Evolutionary conservation across 257 asterid species (phyloP).

Genomic region (Jacaranda copaia): DNA sequence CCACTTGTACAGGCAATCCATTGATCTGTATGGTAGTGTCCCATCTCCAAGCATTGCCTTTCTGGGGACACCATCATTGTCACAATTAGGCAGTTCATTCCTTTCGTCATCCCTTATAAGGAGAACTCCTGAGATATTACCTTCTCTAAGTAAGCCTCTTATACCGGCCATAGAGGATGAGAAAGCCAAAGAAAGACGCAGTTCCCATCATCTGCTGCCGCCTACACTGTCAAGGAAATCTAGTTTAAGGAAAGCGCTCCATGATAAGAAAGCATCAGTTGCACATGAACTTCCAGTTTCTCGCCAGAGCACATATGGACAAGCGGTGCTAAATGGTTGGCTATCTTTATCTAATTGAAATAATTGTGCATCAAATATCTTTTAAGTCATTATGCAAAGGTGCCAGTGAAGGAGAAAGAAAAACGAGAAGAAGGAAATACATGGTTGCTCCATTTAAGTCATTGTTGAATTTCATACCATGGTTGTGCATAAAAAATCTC

Average conservation of each 20-base stretch:
- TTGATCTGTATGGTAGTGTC: constrained; percentile 81
- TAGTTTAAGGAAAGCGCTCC: constrained; percentile 45
- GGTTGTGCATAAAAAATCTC: neutral
- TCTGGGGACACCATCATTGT: constrained; percentile 68
- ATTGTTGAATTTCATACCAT: too few relatives aligned
- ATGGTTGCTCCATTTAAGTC: neutral
- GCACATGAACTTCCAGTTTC: constrained; percentile 59
- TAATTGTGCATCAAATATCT: neutral
- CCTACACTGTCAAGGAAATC: constrained; percentile 67
- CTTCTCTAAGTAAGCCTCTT: constrained; percentile 71
- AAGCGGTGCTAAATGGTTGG: constrained; percentile 87
- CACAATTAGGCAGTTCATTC: constrained; percentile 79
- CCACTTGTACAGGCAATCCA: constrained; percentile 73
- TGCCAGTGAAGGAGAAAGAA: neutral
- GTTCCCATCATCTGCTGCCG: constrained; percentile 55
- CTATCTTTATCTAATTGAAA: neutral
- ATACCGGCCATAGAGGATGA: constrained; percentile 53
- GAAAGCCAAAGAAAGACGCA: constrained; percentile 50
- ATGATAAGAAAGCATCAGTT: constrained; percentile 56
- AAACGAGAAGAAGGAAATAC: neutral
- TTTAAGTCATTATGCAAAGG: too few relatives aligned
- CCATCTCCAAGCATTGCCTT: constrained; percentile 76
- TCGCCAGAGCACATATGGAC: constrained; percentile 75
- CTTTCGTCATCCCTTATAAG: constrained; percentile 66
- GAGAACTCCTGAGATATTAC: constrained; percentile 74